Conservation (phyloP, 768 basidiomycete genomes). For the Mycena haematopus region DNA sequence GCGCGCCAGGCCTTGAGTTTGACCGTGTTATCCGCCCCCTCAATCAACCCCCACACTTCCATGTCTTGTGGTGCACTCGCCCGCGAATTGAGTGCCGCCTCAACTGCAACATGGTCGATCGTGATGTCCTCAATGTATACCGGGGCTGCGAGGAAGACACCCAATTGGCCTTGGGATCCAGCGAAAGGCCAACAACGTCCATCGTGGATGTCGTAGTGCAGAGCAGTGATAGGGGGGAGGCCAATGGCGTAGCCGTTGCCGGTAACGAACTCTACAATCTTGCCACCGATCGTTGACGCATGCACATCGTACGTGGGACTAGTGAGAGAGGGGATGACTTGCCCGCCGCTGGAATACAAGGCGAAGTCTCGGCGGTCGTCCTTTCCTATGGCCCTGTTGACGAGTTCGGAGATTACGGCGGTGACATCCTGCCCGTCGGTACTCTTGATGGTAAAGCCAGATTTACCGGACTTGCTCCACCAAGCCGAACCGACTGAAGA, state of each 20-base stretch:
- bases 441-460: slow-evolving; percentile 69
- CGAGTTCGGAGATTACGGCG: slow-evolving; percentile 72
- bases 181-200: slow-evolving; percentile 95
- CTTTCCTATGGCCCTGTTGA: slow-evolving; percentile 75
- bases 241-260: slow-evolving; percentile 70
- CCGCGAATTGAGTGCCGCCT: slow-evolving; percentile 81
- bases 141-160: slow-evolving; percentile 79
- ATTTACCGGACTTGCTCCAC: slow-evolving; percentile 71
- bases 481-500: slow-evolving; percentile 56
- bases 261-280: slow-evolving; percentile 62
- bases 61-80: slow-evolving; percentile 79
- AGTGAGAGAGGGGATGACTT: slow-evolving; percentile 83
- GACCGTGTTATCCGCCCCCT: slow-evolving; percentile 72
- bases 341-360: slow-evolving; percentile 80
- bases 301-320: slow-evolving; percentile 76
- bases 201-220: slow-evolving; percentile 84
- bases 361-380: slow-evolving; percentile 83
- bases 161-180: slow-evolving; percentile 81
- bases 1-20: slow-evolving; percentile 64
- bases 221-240: slow-evolving; percentile 82
- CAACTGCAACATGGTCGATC: slow-evolving; percentile 87
- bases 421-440: slow-evolving; percentile 77
- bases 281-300: slow-evolving; percentile 54
- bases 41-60: slow-evolving; percentile 92
- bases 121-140: slow-evolving; percentile 78